Evolutionary conservation across 164 flowering plant species (phyloP).

Genomic region (Pachysandra terminalis): DNA sequence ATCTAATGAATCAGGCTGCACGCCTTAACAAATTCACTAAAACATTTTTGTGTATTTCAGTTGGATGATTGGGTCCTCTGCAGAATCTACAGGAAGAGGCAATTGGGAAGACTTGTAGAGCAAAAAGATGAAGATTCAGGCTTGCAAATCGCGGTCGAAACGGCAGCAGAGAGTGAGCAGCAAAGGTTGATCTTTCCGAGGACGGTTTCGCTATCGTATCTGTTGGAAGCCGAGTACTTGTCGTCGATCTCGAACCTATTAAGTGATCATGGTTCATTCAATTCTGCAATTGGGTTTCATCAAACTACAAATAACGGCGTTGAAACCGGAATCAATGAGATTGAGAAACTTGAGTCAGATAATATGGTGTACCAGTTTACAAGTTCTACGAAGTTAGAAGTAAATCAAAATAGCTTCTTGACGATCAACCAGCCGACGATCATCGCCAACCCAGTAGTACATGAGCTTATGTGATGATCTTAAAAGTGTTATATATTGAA

Average conservation of each 20-base stretch:
- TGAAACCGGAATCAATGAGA: background rate
- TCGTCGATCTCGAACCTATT: conserved; percentile 28
- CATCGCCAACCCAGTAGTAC: conserved; percentile 20
- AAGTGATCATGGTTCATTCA: conserved; percentile 20
- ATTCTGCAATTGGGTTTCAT: conserved; percentile 21
- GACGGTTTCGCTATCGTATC: conserved; percentile 28
- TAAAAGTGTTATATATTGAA: too few relatives aligned
- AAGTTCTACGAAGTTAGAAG: conserved; percentile 22
- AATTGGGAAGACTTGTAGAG: conserved; percentile 18
- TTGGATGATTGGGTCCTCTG: conserved; percentile 57
- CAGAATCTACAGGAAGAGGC: conserved; percentile 46
- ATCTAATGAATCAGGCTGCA: too few relatives aligned
- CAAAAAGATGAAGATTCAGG: conserved; percentile 10
- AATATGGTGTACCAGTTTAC: conserved; percentile 19
- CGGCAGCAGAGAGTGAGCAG: conserved; percentile 9
- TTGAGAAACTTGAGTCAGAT: conserved; percentile 13
- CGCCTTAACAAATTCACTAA: too few relatives aligned
- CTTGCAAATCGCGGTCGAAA: too few relatives aligned
- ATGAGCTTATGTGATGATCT: conserved; percentile 8
- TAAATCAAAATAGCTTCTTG: conserved; percentile 20
- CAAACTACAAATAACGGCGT: conserved; percentile 14
- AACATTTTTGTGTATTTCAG: conserved; percentile 28
- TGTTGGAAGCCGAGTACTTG: conserved; percentile 32
- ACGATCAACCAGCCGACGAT: conserved; percentile 25
- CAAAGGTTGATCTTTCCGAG: conserved; percentile 30